These are phyloP conservation scores for Eutrema yunnanense DNA, from an alignment of 345 rosid species.

Conservation along the genomic window DNA sequence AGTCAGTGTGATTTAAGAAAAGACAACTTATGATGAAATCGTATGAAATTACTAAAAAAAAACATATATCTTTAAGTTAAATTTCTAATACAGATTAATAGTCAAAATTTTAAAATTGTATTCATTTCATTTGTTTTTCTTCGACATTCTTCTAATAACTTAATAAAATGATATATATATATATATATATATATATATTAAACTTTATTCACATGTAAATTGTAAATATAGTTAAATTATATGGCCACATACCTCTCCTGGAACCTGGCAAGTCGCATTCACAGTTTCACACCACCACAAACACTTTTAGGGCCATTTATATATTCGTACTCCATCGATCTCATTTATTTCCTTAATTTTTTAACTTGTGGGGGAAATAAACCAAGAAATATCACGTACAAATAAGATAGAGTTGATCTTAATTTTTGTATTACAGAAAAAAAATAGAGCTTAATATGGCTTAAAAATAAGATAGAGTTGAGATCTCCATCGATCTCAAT, in stretches of 20 bases:
- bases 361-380: not conserved
- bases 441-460: not conserved
- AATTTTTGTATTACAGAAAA: not conserved
- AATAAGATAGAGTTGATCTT: not conserved
- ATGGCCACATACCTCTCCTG: constrained; percentile 18
- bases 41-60: no score
- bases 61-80: not conserved
- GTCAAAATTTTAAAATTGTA: not conserved
- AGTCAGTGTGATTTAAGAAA: no score
- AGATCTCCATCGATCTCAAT: not conserved
- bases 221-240: not conserved
- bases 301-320: not conserved
- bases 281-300: constrained; percentile 8
- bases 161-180: not conserved
- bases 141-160: not conserved
- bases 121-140: not conserved
- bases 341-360: not conserved
- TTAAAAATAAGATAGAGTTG: not conserved
- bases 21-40: no score
- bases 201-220: no score
- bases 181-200: no score
- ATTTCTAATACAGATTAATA: not conserved
- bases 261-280: constrained; percentile 31
- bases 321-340: not conserved
- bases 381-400: not conserved